phyloP scores from a whole-genome alignment of 768 basidiomycete species.

The Rossbeevera mucosa region DNA sequence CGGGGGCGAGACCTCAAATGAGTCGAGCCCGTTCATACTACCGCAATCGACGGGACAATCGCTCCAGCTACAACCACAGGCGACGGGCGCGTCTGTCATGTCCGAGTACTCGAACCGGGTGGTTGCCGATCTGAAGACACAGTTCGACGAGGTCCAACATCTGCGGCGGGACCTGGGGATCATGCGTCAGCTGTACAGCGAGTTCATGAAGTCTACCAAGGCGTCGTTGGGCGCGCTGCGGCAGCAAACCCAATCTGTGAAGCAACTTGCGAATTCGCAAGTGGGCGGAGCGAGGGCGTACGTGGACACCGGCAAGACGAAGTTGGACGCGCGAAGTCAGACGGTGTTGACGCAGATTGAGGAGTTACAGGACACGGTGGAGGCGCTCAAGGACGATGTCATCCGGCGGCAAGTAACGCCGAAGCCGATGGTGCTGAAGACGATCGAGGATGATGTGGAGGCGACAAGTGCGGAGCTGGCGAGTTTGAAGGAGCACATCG shows the following conservation, averaged over 20 bases:
- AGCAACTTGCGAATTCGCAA: constrained; percentile 75
- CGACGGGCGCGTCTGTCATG: constrained; percentile 68
- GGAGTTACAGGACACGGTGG: constrained; percentile 87
- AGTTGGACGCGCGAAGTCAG: constrained; percentile 85
- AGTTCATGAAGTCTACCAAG: constrained; percentile 91
- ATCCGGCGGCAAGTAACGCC: constrained; percentile 84
- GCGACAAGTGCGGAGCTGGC: constrained; percentile 64
- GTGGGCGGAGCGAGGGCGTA: constrained; percentile 85
- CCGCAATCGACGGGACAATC: constrained; percentile 67
- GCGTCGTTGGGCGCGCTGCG: constrained; percentile 74
- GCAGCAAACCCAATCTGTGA: constrained; percentile 80
- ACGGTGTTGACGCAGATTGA: constrained; percentile 90
- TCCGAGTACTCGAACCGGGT: constrained; percentile 72
- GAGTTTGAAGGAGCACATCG: constrained; percentile 78
- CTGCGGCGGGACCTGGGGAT: constrained; percentile 88
- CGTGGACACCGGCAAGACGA: constrained; percentile 87
- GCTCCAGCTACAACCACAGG: constrained; percentile 54
- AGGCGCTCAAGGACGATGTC: constrained; percentile 87
- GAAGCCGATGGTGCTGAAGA: constrained; percentile 64
- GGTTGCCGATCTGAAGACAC: constrained; percentile 79
- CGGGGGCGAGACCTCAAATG: constrained; percentile 34
- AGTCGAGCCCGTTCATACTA: constrained; percentile 37
- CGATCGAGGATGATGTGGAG: constrained; percentile 67
- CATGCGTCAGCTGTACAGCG: constrained; percentile 91
- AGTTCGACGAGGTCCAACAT: constrained; percentile 93